phyloP scores from a whole-genome alignment of 257 asterid species.

The Nicotiana tomentosiformis region DNA sequence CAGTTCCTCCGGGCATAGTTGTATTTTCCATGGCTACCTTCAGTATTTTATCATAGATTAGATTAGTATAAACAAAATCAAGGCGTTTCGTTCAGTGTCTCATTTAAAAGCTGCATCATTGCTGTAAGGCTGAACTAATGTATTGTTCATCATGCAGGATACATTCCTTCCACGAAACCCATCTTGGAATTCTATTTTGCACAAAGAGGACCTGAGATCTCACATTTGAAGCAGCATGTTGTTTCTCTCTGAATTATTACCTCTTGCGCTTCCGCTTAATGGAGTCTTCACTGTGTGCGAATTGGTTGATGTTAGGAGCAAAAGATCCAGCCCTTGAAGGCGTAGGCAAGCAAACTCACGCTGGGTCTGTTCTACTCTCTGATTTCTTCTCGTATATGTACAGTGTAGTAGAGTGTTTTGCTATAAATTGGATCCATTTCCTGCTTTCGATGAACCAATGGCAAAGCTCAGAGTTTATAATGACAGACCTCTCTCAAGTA shows the following conservation, averaged over 20 bases:
- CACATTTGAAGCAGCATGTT: conserved; percentile 30
- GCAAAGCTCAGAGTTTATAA: too few species aligned
- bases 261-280: not conserved
- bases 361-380: not conserved
- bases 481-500: too few species aligned
- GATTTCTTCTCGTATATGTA: not conserved
- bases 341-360: not conserved
- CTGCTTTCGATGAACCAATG: not conserved
- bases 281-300: not conserved
- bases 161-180: conserved; percentile 73
- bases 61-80: not conserved
- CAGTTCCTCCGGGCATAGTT: too few species aligned
- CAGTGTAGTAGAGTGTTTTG: not conserved
- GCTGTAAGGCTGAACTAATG: not conserved
- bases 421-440: not conserved
- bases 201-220: conserved; percentile 44
- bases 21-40: too few species aligned
- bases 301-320: not conserved
- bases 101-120: not conserved
- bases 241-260: not conserved
- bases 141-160: conserved; percentile 39
- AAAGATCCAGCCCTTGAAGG: not conserved
- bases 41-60: too few species aligned
- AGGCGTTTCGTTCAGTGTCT: not conserved
- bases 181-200: conserved; percentile 51